Base-by-base conservation (phyloP, 2,329 filamentous ascomycete species). In the Rugonectria rugulosa region DNA sequence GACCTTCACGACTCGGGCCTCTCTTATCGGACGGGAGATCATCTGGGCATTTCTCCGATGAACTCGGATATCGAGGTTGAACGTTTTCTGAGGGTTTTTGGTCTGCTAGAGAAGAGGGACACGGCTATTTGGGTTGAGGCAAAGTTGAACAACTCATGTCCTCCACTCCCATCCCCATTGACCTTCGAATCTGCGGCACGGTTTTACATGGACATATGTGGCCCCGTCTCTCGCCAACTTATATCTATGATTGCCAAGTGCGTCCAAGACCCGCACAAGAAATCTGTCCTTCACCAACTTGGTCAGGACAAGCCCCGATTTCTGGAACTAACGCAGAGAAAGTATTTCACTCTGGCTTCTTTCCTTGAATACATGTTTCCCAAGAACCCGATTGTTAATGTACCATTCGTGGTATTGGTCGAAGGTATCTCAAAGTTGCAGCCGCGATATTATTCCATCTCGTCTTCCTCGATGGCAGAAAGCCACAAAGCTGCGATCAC, bases 171-270 rank as follows among this genome's bases (percentile, higher is more conserved):
- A 14, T 93, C 92, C 5, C 95, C 95, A 6, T 98, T 95, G 14
- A 98, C 95, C 2, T 98, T 93, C 76, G 93, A 98, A 76, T 90
- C 94, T 52, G 91, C 94, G 61, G 81, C 91, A 54, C 91, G 94
- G 64, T 99, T 97, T 77, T 93, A 99, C 77, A 89, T 98, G 81
- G 95, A 99, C 78, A 95, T 97, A 62, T 91, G 92, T 73, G 92
- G 92, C 38, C 92, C 94, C 31, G 90, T 99, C 21, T 99, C 95
- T 56, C 94, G 95, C 79, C 95, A 99, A 75, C 96, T 98, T 70
- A 80, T 98, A 52, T 87, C 91, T 34, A 90, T 89, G 17, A 81
- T 99, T 20, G 90, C 94, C 60, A 87, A 91, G 40, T 99, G 99
- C 72, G 88, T 95, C 15, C 93, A 95, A 24, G 89, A 88, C 66